Evolutionary conservation across 208 protist species (phyloP).

Genomic region (Wallacemonas rigidus): DNA sequence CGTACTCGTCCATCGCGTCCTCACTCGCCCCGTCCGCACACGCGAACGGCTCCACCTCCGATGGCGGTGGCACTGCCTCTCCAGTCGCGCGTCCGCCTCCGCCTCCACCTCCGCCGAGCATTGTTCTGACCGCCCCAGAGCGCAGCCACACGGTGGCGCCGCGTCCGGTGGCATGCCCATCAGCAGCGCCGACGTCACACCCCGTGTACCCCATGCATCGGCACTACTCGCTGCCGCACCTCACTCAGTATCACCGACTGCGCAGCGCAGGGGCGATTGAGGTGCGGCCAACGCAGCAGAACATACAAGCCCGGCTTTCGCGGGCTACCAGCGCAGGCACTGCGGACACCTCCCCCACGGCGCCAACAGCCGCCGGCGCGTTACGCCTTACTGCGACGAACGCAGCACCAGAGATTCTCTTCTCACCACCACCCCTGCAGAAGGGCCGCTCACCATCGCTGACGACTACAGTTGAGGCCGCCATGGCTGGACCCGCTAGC

Average conservation of each 20-base stretch:
- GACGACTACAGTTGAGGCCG: not conserved
- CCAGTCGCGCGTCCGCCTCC: not conserved
- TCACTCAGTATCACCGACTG: slow-evolving; percentile 9
- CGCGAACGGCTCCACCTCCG: not conserved
- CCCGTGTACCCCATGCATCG: not conserved
- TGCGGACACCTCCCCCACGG: too few relatives aligned
- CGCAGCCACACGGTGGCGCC: too few relatives aligned
- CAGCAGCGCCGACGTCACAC: not conserved
- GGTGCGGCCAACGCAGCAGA: not conserved
- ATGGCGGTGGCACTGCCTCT: not conserved
- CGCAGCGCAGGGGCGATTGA: slow-evolving; percentile 1
- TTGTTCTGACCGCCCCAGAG: too few relatives aligned
- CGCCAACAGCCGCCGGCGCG: not conserved
- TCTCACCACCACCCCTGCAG: not conserved
- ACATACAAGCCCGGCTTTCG: not conserved
- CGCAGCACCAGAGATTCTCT: not conserved
- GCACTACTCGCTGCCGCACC: slow-evolving; percentile 13
- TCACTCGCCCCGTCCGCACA: not conserved
- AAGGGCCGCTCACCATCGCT: not conserved
- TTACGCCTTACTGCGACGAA: not conserved
- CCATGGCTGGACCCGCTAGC: not conserved
- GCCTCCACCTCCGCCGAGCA: too few relatives aligned
- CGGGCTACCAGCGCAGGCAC: not conserved
- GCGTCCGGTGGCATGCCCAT: too few relatives aligned
- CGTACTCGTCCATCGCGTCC: slow-evolving; percentile 9